A percentile compares a stretch with the other conserved stretches of the same genome.
Conservation (phyloP, 148 eudicot species). For the Vaccinium vitisidaea region DNA sequence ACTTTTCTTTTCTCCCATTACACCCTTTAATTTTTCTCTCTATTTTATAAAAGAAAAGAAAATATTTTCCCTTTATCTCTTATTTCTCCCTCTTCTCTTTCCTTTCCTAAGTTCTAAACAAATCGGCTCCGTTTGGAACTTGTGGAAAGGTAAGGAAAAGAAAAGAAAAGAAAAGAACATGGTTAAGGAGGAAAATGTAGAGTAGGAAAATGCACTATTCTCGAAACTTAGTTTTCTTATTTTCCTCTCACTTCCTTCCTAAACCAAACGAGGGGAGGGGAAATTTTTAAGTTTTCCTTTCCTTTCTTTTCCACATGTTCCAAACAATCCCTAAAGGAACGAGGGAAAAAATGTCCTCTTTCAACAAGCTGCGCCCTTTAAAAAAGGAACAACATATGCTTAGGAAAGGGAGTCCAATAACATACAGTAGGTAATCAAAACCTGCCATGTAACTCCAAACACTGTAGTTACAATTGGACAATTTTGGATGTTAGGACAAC, state of each 20-base stretch:
- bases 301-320: not conserved
- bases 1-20: not conserved
- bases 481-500: not conserved
- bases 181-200: no score
- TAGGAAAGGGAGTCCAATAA: no score
- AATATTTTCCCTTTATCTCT: not conserved
- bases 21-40: not conserved
- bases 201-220: no score
- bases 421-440: not conserved
- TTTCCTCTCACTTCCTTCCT: not conserved
- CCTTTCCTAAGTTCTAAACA: not conserved
- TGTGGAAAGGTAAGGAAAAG: no score
- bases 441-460: not conserved
- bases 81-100: not conserved
- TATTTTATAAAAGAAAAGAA: no score
- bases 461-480: not conserved
- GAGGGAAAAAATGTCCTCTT: not conserved
- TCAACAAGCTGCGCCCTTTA: not conserved
- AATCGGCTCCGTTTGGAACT: no score
- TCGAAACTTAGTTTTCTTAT: no score
- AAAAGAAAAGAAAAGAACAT: no score
- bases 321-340: not conserved
- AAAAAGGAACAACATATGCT: not conserved
- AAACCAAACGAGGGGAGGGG: not conserved
- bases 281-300: not conserved